Base-by-base conservation (phyloP, 805 yeast species). In the Zygosaccharomyces bailii region DNA sequence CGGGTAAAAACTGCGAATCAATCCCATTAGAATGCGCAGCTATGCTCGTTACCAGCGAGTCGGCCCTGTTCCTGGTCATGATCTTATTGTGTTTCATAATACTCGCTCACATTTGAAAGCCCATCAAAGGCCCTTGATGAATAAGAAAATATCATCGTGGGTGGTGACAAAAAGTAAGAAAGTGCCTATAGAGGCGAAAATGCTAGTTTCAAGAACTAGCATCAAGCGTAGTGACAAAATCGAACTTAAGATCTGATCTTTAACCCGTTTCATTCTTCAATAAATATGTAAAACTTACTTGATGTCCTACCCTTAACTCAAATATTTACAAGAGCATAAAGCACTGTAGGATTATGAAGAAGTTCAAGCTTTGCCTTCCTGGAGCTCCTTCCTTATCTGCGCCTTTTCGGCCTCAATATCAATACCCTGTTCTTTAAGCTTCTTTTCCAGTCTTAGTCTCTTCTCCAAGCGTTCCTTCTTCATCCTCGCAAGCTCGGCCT, bases 401-500 rank as follows among this genome's bases (percentile, higher is more conserved):
- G 57, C 61, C 47, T 67, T 70, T 49, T 72, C 75, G 13, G 71
- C 78, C 16, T 75, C 76, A 5, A 75, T 61, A 33, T 76, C 73
- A 16, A 84, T 72, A n/a, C 93, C 95, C 47, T 68, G 71, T 27
- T 76, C 82, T 39, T 61, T 73, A 4, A 93, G 84, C 61, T 72
- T 82, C 42, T 78, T 86, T 60, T 87, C 95, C 41, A 88, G 69
- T 50, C 82, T 73, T 51, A 76, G 70, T 62, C 95, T 76, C 69
- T 84, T 85, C 54, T 82, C 95, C 2, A 76, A 61, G 48, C 90
- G 74, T 43, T 82, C 95, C 53, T 80, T 77, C 62, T 82, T 79
- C 75, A 90, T 83, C 62, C 96, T 78, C 11, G 95, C 96, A 30
- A 90, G 70, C 60, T 90, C 98, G 1, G 93, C 91, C 61, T 86